These are phyloP conservation scores for Westerdykella sp. DNA, from an alignment of 2,329 filamentous ascomycete genomes.

Conservation along the genomic window DNA sequence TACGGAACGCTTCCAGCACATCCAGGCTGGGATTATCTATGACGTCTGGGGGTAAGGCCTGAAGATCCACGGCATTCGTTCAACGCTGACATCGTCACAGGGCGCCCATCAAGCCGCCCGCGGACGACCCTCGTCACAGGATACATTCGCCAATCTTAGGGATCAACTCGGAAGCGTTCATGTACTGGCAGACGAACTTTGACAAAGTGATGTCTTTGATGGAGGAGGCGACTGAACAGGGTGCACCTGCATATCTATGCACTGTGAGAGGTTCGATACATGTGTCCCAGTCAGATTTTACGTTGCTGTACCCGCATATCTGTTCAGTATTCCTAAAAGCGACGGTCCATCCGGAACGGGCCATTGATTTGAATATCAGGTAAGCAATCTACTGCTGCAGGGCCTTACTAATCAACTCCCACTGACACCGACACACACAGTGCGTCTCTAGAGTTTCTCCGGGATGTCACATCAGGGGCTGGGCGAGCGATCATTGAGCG, in stretches of 20 bases:
- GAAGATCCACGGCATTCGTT: neutral
- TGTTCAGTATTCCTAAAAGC: constrained; percentile 56
- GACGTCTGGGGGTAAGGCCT: constrained; percentile 53
- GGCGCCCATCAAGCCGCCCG: constrained; percentile 40
- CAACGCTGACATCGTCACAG: constrained; percentile 26
- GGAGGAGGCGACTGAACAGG: constrained; percentile 48
- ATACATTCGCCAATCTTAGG: constrained; percentile 53
- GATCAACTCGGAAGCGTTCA: constrained; percentile 63
- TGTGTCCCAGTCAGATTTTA: constrained; percentile 61
- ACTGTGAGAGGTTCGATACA: constrained; percentile 56
- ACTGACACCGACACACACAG: constrained; percentile 14
- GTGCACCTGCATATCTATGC: constrained; percentile 42
- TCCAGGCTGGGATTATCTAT: constrained; percentile 60
- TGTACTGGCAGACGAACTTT: constrained; percentile 63
- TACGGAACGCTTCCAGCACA: constrained; percentile 49
- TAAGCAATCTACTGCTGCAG: constrained; percentile 2
- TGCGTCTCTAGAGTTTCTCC: constrained; percentile 57
- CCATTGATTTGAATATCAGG: constrained; percentile 57
- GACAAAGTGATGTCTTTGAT: constrained; percentile 52
- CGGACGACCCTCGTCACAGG: constrained; percentile 41
- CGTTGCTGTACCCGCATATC: constrained; percentile 55
- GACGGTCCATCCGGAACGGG: constrained; percentile 56
- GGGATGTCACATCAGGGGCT: constrained; percentile 42
- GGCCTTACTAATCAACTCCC: neutral
- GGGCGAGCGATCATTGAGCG: constrained; percentile 43